Conservation (phyloP, 2,329 filamentous ascomycete species). For the Cladophialophora yegresii region DNA sequence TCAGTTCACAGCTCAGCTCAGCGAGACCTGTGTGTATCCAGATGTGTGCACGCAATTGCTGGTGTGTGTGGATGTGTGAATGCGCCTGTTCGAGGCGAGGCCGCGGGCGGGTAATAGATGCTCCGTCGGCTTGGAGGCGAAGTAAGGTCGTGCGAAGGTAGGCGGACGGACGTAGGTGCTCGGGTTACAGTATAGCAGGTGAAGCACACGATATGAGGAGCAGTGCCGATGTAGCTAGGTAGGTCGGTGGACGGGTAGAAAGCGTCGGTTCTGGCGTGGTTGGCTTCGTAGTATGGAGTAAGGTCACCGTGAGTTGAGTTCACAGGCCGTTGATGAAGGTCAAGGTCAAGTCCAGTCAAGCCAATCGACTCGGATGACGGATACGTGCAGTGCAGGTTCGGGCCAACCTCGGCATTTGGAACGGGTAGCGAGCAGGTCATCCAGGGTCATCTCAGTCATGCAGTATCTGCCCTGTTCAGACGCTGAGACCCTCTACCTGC, state of each 20-base stretch:
- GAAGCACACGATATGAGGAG: neutral
- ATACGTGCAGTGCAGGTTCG: neutral
- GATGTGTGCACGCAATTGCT: neutral
- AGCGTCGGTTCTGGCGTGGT: neutral
- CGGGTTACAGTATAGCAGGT: no score
- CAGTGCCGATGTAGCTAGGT: neutral
- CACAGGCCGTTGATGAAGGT: neutral
- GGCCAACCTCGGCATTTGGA: neutral
- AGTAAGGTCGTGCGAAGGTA: neutral
- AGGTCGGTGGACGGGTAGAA: neutral
- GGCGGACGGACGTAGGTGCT: neutral
- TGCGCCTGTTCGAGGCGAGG: neutral
- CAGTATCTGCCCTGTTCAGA: no score
- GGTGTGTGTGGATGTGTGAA: neutral
- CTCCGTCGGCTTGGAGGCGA: conserved; percentile 1
- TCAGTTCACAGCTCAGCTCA: neutral
- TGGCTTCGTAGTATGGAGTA: no score
- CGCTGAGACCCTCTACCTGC: no score
- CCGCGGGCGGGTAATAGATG: conserved; percentile 8
- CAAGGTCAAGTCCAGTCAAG: neutral
- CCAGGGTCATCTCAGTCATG: no score
- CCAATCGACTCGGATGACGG: neutral
- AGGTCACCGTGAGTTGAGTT: no score
- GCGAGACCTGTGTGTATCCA: neutral
- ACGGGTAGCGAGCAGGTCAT: neutral